Percentiles rank a stretch among this genome's conserved stretches.
These are phyloP conservation scores for Taxillus chinensis DNA, from an alignment of 164 flowering plant genomes.

Conservation along the genomic window DNA sequence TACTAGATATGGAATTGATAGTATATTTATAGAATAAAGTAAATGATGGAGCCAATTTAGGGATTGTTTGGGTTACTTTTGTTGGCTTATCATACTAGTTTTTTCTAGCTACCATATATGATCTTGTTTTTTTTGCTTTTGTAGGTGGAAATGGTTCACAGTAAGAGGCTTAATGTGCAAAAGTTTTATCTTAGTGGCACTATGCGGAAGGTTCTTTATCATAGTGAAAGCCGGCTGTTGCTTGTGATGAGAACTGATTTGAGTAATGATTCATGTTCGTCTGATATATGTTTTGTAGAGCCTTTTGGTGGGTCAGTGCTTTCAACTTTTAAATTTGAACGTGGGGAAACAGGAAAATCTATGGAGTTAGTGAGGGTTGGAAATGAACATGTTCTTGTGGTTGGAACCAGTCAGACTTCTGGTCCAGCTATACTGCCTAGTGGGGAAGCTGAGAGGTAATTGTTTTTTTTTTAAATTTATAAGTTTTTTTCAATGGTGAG, in stretches of 20 bases:
- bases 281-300: conserved; percentile 90
- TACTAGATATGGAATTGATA: no score
- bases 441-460: conserved; percentile 97
- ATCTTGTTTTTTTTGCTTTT: conserved; percentile 9
- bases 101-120: background rate
- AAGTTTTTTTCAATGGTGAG: no score
- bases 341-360: conserved; percentile 81
- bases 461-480: background rate
- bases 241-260: conserved; percentile 85
- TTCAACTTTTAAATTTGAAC: conserved; percentile 53
- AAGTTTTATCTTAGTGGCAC: conserved; percentile 85
- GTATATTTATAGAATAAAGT: no score
- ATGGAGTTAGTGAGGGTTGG: conserved; percentile 83
- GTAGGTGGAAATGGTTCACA: conserved; percentile 92
- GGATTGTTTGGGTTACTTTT: background rate
- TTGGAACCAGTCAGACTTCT: conserved; percentile 77
- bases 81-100: background rate
- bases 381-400: conserved; percentile 65
- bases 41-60: no score
- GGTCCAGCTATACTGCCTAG: conserved; percentile 94
- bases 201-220: conserved; percentile 83
- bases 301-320: conserved; percentile 71
- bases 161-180: conserved; percentile 92
- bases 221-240: conserved; percentile 69
- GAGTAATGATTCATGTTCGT: conserved; percentile 38